A percentile compares a stretch with the other conserved stretches of the same genome.
Evolutionary conservation across 306 rosid species (phyloP).

Genomic region (Abrus pulchellus): DNA sequence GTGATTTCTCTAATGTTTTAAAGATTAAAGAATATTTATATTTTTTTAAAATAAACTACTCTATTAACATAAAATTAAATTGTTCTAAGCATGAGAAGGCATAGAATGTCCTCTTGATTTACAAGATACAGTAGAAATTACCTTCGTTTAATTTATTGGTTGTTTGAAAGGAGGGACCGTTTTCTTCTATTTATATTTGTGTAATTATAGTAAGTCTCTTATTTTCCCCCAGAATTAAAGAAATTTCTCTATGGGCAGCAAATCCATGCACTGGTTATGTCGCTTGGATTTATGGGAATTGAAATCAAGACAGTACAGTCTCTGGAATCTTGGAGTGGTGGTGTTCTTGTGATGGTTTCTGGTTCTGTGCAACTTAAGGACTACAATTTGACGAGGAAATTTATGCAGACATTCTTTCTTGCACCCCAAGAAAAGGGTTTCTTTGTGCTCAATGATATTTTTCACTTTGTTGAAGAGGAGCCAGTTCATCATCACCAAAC

Average conservation of each 20-base stretch:
- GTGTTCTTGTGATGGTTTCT: slow-evolving; percentile 83
- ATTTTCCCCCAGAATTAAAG: slow-evolving; percentile 40
- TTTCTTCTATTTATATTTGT: slow-evolving; percentile 33
- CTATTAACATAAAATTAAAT: too few species aligned
- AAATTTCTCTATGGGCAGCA: slow-evolving; percentile 68
- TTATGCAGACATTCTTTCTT: slow-evolving; percentile 86
- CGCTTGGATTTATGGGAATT: slow-evolving; percentile 68
- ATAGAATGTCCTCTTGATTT: too few species aligned
- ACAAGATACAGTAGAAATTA: too few species aligned
- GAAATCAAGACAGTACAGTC: slow-evolving; percentile 84
- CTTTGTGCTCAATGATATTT: slow-evolving; percentile 82
- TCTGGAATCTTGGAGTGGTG: slow-evolving; percentile 86
- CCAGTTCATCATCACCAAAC: slow-evolving; percentile 70
- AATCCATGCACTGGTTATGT: slow-evolving; percentile 83
- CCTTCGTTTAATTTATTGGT: neutral
- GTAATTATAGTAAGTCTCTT: slow-evolving; percentile 44
- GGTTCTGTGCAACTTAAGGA: slow-evolving; percentile 77
- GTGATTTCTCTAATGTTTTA: too few species aligned
- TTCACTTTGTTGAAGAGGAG: slow-evolving; percentile 83
- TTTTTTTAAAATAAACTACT: too few species aligned
- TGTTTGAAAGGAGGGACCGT: neutral
- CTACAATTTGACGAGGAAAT: slow-evolving; percentile 69
- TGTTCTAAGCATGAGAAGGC: too few species aligned
- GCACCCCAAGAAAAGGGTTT: slow-evolving; percentile 92
- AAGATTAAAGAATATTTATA: too few species aligned